Percentiles rank a stretch among this genome's conserved stretches.
Evolutionary conservation across 2,329 filamentous ascomycete species (phyloP).

Genomic region (Fonsecaea monophora): DNA sequence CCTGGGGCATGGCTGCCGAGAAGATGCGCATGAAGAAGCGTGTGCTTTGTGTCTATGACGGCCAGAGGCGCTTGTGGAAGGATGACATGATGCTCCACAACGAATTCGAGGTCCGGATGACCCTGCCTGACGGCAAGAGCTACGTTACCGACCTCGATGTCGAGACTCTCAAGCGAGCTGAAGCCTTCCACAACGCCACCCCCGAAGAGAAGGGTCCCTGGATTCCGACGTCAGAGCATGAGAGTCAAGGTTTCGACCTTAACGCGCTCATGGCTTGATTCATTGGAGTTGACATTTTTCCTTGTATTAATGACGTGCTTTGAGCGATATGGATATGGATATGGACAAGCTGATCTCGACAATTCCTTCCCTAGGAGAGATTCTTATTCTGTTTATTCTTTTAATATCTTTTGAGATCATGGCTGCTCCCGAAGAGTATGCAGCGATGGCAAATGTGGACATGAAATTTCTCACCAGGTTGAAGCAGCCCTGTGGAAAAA

Average conservation of each 20-base stretch:
- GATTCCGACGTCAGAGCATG: constrained; percentile 52
- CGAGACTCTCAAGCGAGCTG: constrained; percentile 84
- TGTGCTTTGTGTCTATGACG: constrained; percentile 90
- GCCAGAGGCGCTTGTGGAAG: constrained; percentile 85
- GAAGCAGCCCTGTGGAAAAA: constrained; percentile 5
- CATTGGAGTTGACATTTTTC: constrained; percentile 19
- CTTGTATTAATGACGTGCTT: constrained; percentile 30
- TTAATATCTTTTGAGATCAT: constrained; percentile 20
- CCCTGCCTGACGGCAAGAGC: constrained; percentile 73
- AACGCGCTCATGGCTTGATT: constrained; percentile 42
- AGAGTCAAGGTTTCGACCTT: constrained; percentile 42
- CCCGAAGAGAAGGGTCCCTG: constrained; percentile 87
- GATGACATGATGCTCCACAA: constrained; percentile 99
- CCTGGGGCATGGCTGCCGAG: constrained; percentile 89
- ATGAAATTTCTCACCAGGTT: constrained; percentile 17
- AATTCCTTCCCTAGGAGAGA: constrained; percentile 1
- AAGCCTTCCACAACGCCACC: constrained; percentile 79
- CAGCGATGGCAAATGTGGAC: constrained; percentile 20
- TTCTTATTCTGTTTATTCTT: constrained; percentile 13
- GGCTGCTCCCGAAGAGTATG: constrained; percentile 12
- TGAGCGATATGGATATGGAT: constrained; percentile 23
- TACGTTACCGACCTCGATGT: constrained; percentile 95
- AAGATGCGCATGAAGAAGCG: constrained; percentile 99
- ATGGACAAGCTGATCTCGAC: not conserved
- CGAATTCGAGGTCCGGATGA: constrained; percentile 89